These are phyloP conservation scores for Laguncularia racemosa DNA, from an alignment of 345 rosid genomes.

Conservation along the genomic window DNA sequence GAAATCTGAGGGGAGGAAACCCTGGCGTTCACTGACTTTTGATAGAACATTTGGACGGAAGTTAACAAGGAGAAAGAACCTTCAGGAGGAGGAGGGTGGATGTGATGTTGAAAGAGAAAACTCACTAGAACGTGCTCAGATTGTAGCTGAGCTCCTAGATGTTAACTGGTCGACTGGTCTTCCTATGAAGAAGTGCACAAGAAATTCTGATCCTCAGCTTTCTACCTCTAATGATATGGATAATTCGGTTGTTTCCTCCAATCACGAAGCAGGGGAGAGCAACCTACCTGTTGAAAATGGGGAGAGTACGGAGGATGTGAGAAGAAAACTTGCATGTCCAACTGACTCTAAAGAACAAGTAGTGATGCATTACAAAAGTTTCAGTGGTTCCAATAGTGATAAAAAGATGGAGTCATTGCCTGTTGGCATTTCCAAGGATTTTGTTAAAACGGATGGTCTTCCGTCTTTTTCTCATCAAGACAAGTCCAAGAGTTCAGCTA, in stretches of 20 bases:
- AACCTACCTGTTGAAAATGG: conserved; percentile 11
- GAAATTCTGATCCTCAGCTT: conserved; percentile 19
- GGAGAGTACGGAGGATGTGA: conserved; percentile 9
- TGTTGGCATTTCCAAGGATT: too few relatives aligned
- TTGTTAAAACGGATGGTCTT: too few relatives aligned
- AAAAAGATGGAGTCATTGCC: too few relatives aligned
- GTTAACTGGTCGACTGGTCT: conserved; percentile 83
- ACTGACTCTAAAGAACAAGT: too few relatives aligned
- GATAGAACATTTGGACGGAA: conserved; percentile 53
- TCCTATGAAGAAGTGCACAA: conserved; percentile 22
- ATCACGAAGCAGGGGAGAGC: background rate
- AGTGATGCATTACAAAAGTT: too few relatives aligned
- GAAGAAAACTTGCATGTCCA: background rate
- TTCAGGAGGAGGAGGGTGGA: conserved; percentile 21
- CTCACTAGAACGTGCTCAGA: conserved; percentile 71
- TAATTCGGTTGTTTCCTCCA: conserved; percentile 1
- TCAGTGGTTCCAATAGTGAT: too few relatives aligned
- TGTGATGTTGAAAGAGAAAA: conserved; percentile 22
- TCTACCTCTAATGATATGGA: conserved; percentile 10
- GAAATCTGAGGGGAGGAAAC: conserved; percentile 29
- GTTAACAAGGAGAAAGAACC: conserved; percentile 21
- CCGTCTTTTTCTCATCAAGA: too few relatives aligned
- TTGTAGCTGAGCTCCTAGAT: conserved; percentile 80
- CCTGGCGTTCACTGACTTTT: conserved; percentile 35
- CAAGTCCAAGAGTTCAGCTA: background rate